Evolutionary conservation across 805 yeast genomes (phyloP).

Genomic region (Starmerella powellii): DNA sequence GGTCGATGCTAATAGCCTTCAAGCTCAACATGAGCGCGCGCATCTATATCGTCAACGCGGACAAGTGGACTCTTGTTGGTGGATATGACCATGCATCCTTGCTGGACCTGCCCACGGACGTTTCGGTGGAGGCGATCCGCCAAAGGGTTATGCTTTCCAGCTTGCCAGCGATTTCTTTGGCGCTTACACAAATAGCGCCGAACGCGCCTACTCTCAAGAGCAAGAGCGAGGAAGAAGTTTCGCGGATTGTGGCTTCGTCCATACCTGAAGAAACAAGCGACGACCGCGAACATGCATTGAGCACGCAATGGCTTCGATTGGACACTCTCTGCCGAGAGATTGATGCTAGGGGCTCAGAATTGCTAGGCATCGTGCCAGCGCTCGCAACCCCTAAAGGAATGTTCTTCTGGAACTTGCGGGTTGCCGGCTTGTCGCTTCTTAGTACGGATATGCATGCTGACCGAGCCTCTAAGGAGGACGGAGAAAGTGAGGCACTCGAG

Average conservation of each 20-base stretch:
- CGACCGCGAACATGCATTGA: neutral
- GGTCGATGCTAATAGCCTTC: conserved; percentile 16
- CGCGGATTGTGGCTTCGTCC: too few relatives aligned
- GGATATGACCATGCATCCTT: conserved; percentile 4
- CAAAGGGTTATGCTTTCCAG: neutral
- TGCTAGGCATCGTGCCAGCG: conserved; percentile 40
- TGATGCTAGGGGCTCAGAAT: conserved; percentile 47
- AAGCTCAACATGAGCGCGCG: conserved; percentile 14
- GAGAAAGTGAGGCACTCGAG: neutral
- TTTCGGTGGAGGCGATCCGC: neutral
- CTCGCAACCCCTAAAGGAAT: neutral
- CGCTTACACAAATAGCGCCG: conserved; percentile 1
- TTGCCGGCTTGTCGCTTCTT: conserved; percentile 7
- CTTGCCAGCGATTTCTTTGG: neutral
- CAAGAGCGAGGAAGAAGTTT: too few relatives aligned
- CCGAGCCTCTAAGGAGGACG: neutral
- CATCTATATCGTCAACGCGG: conserved; percentile 2
- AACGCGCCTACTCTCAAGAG: too few relatives aligned
- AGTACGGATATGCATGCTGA: neutral
- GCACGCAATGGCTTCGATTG: conserved; percentile 53
- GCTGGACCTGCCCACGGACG: conserved; percentile 7
- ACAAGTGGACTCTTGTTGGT: conserved; percentile 8
- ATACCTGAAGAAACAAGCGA: too few relatives aligned
- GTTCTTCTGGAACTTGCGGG: conserved; percentile 17
- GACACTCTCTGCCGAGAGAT: conserved; percentile 64